phyloP scores from a whole-genome alignment of 2,329 filamentous ascomycete species.

The Fusarium albosuccineum region DNA sequence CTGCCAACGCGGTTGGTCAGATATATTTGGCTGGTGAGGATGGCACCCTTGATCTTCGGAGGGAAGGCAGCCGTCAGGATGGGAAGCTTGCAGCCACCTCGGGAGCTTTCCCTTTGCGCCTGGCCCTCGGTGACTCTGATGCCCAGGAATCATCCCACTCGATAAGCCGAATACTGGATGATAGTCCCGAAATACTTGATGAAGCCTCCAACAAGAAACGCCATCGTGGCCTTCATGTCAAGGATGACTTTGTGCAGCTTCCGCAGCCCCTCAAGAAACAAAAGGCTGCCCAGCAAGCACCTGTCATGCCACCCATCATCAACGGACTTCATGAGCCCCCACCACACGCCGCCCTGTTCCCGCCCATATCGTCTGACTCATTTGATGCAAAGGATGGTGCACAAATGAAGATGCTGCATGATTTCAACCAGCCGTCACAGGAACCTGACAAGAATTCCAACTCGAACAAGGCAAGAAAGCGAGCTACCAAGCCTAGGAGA shows the following conservation, averaged over 20 bases:
- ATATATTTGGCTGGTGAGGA: slow-evolving; percentile 41
- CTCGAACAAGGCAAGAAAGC: slow-evolving; percentile 61
- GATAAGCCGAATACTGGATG: slow-evolving; percentile 61
- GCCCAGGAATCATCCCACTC: slow-evolving; percentile 57
- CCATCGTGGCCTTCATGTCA: slow-evolving; percentile 60
- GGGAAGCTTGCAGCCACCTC: slow-evolving; percentile 42
- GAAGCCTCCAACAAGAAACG: slow-evolving; percentile 68
- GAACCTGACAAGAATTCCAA: slow-evolving; percentile 48
- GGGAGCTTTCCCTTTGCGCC: slow-evolving; percentile 54
- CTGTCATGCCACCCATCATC: slow-evolving; percentile 72
- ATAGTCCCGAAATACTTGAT: slow-evolving; percentile 58
- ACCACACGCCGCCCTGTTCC: slow-evolving; percentile 71
- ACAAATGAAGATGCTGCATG: slow-evolving; percentile 58
- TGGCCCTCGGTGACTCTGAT: slow-evolving; percentile 57
- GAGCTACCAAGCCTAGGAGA: slow-evolving; percentile 68
- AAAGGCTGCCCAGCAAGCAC: slow-evolving; percentile 68
- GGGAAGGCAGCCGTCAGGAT: slow-evolving; percentile 40
- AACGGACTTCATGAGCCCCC: slow-evolving; percentile 74
- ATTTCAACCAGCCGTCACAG: slow-evolving; percentile 54
- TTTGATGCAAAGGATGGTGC: slow-evolving; percentile 65
- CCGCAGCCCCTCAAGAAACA: slow-evolving; percentile 75
- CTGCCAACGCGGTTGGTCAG: slow-evolving; percentile 27
- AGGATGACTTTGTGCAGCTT: slow-evolving; percentile 74
- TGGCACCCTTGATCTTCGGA: slow-evolving; percentile 37
- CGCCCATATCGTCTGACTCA: slow-evolving; percentile 70